A percentile compares a stretch with the other conserved stretches of the same genome.
These are phyloP conservation scores for Terfezia boudieri DNA, from an alignment of 495 filamentous ascomycete genomes.

Conservation along the genomic window DNA sequence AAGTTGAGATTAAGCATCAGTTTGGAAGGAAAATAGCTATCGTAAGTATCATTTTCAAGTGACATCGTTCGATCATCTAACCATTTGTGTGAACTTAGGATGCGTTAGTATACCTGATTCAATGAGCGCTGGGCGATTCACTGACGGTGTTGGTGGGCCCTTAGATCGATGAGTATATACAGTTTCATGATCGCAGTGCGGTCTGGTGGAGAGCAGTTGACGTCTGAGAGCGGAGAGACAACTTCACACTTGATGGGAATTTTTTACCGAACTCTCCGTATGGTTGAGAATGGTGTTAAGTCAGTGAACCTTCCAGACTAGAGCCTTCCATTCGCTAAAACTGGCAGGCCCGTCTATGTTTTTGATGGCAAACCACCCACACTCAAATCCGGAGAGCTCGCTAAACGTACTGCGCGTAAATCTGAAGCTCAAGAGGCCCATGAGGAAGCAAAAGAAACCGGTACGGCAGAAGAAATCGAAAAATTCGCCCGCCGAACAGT, in stretches of 20 bases:
- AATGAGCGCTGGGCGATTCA: neutral
- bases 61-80: neutral
- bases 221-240: slow-evolving; percentile 78
- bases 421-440: slow-evolving; percentile 66
- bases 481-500: slow-evolving; percentile 94
- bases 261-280: slow-evolving; percentile 96
- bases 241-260: slow-evolving; percentile 97
- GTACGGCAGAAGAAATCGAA: slow-evolving; percentile 88
- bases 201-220: slow-evolving; percentile 87
- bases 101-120: neutral
- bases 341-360: slow-evolving; percentile 52
- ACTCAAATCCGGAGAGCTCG: slow-evolving; percentile 85
- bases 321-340: neutral
- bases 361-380: slow-evolving; percentile 95
- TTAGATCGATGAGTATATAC: slow-evolving; percentile 95
- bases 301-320: neutral
- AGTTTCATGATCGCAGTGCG: slow-evolving; percentile 94
- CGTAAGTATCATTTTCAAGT: slow-evolving; percentile 44
- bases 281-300: slow-evolving; percentile 97
- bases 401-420: slow-evolving; percentile 81
- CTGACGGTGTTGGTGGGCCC: too few species aligned
- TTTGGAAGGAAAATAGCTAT: slow-evolving; percentile 96
- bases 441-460: slow-evolving; percentile 91
- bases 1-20: slow-evolving; percentile 92
- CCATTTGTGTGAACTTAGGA: neutral